Evolutionary conservation across 257 asterid genomes (phyloP), one percentile per base, ranked within the genome.

Genomic region (Solanum ossicruentum): DNA sequence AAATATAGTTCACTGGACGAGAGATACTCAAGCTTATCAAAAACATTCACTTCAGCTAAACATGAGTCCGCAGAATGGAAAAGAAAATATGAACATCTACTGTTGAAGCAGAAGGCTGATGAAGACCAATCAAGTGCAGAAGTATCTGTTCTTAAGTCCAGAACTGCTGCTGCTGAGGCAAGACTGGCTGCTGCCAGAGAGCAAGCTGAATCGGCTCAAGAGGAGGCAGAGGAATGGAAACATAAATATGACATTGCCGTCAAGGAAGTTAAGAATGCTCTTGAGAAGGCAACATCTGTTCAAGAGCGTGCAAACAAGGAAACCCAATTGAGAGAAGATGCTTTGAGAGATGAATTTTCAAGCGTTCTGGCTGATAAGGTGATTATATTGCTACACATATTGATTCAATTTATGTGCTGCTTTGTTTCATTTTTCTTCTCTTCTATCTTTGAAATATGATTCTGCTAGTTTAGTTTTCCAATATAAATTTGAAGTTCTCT

Each of bases 181-280:
- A 93, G 99, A 87, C 88, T 97, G 60, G 98, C 95, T 75, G 99
- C 99, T 82, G 96, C 99, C 83, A 93, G 91, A 85, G 99, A 97
- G 89, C 94, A 92, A 85, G 94, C 97, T 57, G 94, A 93, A 47
- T 95, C 99, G 80, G 98, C 99, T 52, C 92, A 89, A 83, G 99
- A 97, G 88, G 99, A 95, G 91, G 97, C 99, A 5, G 95, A 92
- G 86, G 99, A 97, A 91, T 97, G 99, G 99, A 91, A 92, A 89
- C 95, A 98, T 55, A 97, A 97, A 83, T 97, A 92, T 86, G 99
- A 93, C 60, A 87, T 93, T 90, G 98, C 99, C 43, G 92, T 89
- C 57, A 92, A 92, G 90, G 99, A 97, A 85, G 92, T 93, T 6
- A 95, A 93, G 88, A 93, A 72, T 88, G 97, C 99, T 79, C 94